Conservation (phyloP, 2,329 filamentous ascomycete species). For the Microcera coccophila region DNA sequence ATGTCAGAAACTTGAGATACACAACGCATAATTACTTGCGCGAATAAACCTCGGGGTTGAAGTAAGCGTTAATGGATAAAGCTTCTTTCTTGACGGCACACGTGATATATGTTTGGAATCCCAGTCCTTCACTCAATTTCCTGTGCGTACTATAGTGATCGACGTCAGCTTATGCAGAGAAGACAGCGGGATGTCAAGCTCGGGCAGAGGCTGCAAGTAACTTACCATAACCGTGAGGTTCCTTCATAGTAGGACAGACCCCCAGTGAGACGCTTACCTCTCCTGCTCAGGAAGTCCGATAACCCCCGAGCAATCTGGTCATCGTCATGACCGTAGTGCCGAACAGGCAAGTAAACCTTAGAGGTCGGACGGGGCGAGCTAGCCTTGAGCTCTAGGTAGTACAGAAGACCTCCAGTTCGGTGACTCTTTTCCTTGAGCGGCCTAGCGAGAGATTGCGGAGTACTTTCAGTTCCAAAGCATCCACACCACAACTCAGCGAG, state of each 20-base stretch:
- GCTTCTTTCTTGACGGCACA: not conserved
- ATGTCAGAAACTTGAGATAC: too few species aligned
- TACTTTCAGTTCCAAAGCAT: constrained; percentile 10
- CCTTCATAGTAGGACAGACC: not conserved
- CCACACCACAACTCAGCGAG: constrained; percentile 19
- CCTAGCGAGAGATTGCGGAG: constrained; percentile 3
- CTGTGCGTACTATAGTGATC: not conserved
- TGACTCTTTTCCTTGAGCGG: constrained; percentile 22
- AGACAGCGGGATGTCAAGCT: too few species aligned
- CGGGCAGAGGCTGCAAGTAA: too few species aligned
- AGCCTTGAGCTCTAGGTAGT: constrained; percentile 30
- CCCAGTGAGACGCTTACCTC: not conserved
- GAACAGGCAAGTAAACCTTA: constrained; percentile 34
- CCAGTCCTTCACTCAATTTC: not conserved
- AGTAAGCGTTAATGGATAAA: not conserved
- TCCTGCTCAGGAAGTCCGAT: not conserved
- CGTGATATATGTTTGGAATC: not conserved
- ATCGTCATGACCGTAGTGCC: constrained; percentile 29
- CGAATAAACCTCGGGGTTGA: not conserved
- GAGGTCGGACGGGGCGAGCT: constrained; percentile 17
- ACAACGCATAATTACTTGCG: too few species aligned
- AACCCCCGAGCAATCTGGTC: not conserved
- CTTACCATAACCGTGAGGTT: not conserved
- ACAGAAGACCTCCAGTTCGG: constrained; percentile 33
- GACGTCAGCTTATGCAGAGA: not conserved